A percentile compares a stretch with the other conserved stretches of the same genome.
These are phyloP conservation scores for Lentinula sp. DNA, from an alignment of 768 basidiomycete genomes.

Conservation along the genomic window DNA sequence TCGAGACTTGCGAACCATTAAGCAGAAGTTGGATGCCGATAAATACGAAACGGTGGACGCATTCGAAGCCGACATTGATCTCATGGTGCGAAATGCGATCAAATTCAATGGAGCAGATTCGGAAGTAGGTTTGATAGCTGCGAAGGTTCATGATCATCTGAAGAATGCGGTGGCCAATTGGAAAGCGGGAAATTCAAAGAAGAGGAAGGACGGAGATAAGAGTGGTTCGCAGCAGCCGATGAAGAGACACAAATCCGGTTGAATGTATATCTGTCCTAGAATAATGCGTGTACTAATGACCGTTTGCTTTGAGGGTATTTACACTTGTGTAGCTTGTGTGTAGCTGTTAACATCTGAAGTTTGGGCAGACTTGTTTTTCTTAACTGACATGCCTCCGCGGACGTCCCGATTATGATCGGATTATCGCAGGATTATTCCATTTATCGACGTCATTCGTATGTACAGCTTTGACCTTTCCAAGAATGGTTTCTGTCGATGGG, in stretches of 20 bases:
- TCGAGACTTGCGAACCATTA: conserved; percentile 80
- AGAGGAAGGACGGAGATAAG: conserved; percentile 71
- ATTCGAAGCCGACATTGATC: conserved; percentile 78
- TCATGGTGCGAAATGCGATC: conserved; percentile 87
- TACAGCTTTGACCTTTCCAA: not conserved
- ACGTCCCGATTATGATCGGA: too few relatives aligned
- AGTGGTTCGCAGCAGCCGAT: conserved; percentile 48
- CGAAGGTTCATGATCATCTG: conserved; percentile 42
- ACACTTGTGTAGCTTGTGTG: not conserved
- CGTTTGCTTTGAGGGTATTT: not conserved
- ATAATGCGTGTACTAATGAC: not conserved
- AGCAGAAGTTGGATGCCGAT: conserved; percentile 73
- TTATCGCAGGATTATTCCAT: too few relatives aligned
- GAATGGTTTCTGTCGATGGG: not conserved
- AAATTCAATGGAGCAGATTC: conserved; percentile 82
- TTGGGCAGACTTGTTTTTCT: too few relatives aligned
- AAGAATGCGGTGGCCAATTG: conserved; percentile 45
- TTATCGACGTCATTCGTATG: not conserved
- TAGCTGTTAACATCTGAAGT: too few relatives aligned
- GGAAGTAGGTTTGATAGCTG: conserved; percentile 65
- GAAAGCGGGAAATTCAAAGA: conserved; percentile 51
- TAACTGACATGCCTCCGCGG: too few relatives aligned
- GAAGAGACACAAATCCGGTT: conserved; percentile 65
- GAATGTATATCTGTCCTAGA: conserved; percentile 16
- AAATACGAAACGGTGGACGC: conserved; percentile 75